phyloP scores from a whole-genome alignment of 208 protist genomes.

The Borovskyia barvae region DNA sequence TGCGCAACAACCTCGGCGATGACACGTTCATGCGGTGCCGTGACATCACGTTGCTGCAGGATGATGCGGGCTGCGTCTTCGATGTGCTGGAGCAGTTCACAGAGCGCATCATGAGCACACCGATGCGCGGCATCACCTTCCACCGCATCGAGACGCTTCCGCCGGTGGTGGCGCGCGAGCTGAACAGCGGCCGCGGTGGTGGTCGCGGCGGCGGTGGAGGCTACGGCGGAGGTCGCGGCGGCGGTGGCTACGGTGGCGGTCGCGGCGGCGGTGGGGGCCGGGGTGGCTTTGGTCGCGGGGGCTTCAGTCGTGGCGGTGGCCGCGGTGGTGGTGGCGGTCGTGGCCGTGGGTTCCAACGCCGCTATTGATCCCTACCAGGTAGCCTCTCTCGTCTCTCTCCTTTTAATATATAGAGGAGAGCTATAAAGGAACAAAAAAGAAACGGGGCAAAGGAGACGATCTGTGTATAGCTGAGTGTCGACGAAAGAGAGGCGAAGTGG shows the following conservation, averaged over 20 bases:
- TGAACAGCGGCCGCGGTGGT: slow-evolving; percentile 48
- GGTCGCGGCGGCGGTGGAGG: slow-evolving; percentile 22
- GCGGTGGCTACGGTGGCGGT: slow-evolving; percentile 24
- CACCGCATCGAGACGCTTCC: slow-evolving; percentile 76
- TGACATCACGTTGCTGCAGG: slow-evolving; percentile 87
- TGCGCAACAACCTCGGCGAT: slow-evolving; percentile 84
- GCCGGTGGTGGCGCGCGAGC: slow-evolving; percentile 80
- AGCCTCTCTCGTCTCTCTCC: too few species aligned
- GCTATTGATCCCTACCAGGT: too few species aligned
- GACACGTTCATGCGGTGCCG: slow-evolving; percentile 75
- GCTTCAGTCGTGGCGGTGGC: slow-evolving; percentile 12
- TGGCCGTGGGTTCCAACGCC: slow-evolving; percentile 25
- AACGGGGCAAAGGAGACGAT: too few species aligned
- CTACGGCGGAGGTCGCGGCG: slow-evolving; percentile 14
- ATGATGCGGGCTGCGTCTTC: slow-evolving; percentile 84
- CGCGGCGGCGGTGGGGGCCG: slow-evolving; percentile 23
- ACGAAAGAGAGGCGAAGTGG: too few species aligned
- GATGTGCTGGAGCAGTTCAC: slow-evolving; percentile 80
- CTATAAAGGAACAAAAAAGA: too few species aligned
- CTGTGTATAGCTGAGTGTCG: too few species aligned
- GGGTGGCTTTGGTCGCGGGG: slow-evolving; percentile 16
- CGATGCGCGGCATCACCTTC: slow-evolving; percentile 70
- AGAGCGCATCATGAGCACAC: slow-evolving; percentile 46
- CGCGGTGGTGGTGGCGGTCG: slow-evolving; percentile 13
- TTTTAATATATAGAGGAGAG: too few species aligned